Percentiles rank a stretch among this genome's conserved stretches.
phyloP scores from a whole-genome alignment of 306 rosid species.

The Cajanus cajan region DNA sequence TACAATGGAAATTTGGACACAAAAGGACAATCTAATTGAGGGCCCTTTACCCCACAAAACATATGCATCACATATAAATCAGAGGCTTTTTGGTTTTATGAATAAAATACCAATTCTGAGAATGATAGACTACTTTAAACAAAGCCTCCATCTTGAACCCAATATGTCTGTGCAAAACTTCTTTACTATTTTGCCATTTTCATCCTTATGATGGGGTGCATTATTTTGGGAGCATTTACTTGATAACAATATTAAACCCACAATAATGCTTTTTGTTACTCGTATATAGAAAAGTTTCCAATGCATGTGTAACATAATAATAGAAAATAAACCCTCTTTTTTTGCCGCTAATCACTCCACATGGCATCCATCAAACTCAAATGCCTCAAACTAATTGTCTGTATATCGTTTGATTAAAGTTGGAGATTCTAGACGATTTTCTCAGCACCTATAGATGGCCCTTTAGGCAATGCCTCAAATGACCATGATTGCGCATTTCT shows the following conservation, averaged over 20 bases:
- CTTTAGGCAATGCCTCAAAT: constrained; percentile 32
- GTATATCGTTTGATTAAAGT: constrained; percentile 24
- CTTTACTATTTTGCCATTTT: constrained; percentile 46
- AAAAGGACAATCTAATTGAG: constrained; percentile 71
- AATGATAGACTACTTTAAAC: constrained; percentile 72
- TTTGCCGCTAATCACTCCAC: constrained; percentile 52
- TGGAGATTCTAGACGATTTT: constrained; percentile 1
- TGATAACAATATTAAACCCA: constrained; percentile 23
- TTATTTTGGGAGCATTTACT: constrained; percentile 38
- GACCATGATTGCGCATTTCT: constrained; percentile 44
- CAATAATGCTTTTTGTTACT: background rate
- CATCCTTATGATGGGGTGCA: constrained; percentile 40
- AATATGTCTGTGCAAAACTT: constrained; percentile 45
- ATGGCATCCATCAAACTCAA: constrained; percentile 43
- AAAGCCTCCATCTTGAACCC: constrained; percentile 84
- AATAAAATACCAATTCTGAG: constrained; percentile 39
- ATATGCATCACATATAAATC: constrained; percentile 46
- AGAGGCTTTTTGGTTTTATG: constrained; percentile 53
- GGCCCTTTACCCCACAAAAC: constrained; percentile 73
- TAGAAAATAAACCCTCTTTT: constrained; percentile 35
- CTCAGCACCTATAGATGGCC: constrained; percentile 24
- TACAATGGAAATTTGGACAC: constrained; percentile 64
- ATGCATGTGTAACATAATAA: constrained; percentile 42
- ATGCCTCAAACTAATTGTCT: constrained; percentile 11
- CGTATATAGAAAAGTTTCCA: background rate